These are phyloP conservation scores for Poterioochromonas sp. DNA, from an alignment of 352 stramenopile genomes.

Conservation along the genomic window DNA sequence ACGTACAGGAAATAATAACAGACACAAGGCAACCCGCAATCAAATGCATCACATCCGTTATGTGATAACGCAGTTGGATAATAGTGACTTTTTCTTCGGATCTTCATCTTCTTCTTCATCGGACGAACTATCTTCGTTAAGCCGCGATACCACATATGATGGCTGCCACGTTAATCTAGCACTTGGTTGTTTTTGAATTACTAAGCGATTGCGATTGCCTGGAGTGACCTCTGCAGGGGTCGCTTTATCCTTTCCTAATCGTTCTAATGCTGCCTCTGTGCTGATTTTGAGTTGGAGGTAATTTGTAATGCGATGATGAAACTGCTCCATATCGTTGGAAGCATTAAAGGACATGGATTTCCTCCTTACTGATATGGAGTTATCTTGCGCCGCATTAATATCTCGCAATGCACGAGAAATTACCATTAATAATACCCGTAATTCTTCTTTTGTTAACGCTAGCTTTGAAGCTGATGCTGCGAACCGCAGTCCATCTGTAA, in stretches of 20 bases:
- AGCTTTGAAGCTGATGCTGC: not conserved
- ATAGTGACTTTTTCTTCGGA: too few relatives aligned
- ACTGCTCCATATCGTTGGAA: not conserved
- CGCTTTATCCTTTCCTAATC: not conserved
- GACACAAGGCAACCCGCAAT: too few relatives aligned
- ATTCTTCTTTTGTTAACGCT: not conserved
- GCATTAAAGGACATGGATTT: not conserved
- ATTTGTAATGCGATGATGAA: not conserved
- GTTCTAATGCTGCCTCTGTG: not conserved
- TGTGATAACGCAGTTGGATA: too few relatives aligned
- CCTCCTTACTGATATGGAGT: not conserved
- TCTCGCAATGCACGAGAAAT: not conserved
- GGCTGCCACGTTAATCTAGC: conserved; percentile 3
- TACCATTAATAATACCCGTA: not conserved
- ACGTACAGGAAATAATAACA: too few relatives aligned
- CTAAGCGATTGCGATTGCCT: not conserved
- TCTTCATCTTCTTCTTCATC: conserved; percentile 15
- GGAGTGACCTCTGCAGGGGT: not conserved
- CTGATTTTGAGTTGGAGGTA: conserved; percentile 5
- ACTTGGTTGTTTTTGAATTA: conserved; percentile 6
- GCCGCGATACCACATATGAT: not conserved
- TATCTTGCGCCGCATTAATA: not conserved
- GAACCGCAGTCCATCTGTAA: not conserved
- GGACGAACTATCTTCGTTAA: not conserved
- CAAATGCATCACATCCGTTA: too few relatives aligned